Evolutionary conservation across 164 flowering plant genomes (phyloP).

Genomic region (Piper longum): DNA sequence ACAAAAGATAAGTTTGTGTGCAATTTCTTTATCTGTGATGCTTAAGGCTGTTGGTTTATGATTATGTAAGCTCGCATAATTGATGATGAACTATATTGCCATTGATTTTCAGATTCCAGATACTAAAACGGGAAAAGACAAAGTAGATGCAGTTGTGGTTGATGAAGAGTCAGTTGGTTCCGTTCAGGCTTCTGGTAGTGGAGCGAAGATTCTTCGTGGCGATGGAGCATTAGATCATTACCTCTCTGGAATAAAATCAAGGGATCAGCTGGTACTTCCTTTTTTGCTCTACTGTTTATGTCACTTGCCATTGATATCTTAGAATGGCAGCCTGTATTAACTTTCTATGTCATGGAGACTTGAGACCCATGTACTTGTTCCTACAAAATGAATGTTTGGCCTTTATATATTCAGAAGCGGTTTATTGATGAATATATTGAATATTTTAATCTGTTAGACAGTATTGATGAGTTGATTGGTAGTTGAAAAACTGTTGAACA

Average conservation of each 20-base stretch:
- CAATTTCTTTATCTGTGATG: neutral
- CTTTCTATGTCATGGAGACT: neutral
- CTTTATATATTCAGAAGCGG: neutral
- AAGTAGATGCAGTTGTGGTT: constrained; percentile 82
- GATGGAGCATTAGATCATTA: constrained; percentile 70
- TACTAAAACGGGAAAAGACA: constrained; percentile 51
- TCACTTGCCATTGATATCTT: no score
- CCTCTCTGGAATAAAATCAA: constrained; percentile 36
- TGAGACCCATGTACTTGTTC: neutral
- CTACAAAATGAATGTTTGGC: neutral
- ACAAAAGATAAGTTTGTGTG: neutral
- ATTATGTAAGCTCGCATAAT: neutral
- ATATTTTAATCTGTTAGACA: neutral
- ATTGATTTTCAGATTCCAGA: constrained; percentile 62
- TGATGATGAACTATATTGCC: neutral
- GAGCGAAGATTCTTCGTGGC: constrained; percentile 81
- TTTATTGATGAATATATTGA: neutral
- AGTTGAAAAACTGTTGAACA: neutral
- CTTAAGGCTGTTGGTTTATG: neutral
- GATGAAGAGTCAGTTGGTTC: constrained; percentile 82
- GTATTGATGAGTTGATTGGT: neutral
- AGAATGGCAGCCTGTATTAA: neutral
- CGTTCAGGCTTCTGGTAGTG: constrained; percentile 37
- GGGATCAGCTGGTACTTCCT: constrained; percentile 28
- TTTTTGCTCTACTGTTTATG: neutral